Percentiles rank a stretch among this genome's conserved stretches.
phyloP scores from a whole-genome alignment of 306 rosid species.

The Cucurbita pepo region DNA sequence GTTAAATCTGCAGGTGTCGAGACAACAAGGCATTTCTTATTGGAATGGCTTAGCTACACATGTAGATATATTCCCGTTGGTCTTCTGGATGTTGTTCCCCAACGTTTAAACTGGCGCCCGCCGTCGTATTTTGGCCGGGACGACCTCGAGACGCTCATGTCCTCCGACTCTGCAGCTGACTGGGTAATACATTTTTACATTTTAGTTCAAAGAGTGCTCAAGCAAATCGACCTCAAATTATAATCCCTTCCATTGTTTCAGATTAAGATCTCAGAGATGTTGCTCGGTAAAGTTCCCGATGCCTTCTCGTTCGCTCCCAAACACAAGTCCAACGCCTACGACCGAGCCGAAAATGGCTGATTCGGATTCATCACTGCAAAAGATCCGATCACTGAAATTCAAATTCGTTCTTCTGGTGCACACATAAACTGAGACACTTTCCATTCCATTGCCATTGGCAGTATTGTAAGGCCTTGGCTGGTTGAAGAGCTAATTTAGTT shows the following conservation, averaged over 20 bases:
- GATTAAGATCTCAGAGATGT: constrained; percentile 73
- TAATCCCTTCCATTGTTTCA: constrained; percentile 12
- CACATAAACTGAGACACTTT: too few species aligned
- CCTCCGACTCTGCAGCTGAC: constrained; percentile 90
- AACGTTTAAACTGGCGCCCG: constrained; percentile 70
- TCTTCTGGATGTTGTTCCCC: constrained; percentile 73
- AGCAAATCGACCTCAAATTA: not conserved
- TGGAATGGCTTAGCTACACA: constrained; percentile 95
- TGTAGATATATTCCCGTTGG: constrained; percentile 79
- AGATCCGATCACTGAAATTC: not conserved
- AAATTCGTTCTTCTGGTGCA: not conserved
- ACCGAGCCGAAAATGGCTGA: constrained; percentile 80
- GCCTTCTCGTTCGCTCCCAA: constrained; percentile 66
- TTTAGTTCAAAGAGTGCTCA: too few species aligned
- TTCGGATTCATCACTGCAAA: not conserved
- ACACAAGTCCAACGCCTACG: constrained; percentile 90
- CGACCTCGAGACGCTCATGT: constrained; percentile 88
- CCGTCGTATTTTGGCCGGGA: constrained; percentile 68
- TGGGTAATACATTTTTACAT: constrained; percentile 39
- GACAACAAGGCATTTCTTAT: constrained; percentile 73
- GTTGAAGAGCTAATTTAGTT: not conserved
- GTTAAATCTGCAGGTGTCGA: constrained; percentile 52
- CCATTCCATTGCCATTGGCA: not conserved
- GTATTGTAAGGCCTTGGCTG: not conserved
- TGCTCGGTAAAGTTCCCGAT: constrained; percentile 91